phyloP scores from a whole-genome alignment of 2,329 filamentous ascomycete species.

The Penicillium sp. region DNA sequence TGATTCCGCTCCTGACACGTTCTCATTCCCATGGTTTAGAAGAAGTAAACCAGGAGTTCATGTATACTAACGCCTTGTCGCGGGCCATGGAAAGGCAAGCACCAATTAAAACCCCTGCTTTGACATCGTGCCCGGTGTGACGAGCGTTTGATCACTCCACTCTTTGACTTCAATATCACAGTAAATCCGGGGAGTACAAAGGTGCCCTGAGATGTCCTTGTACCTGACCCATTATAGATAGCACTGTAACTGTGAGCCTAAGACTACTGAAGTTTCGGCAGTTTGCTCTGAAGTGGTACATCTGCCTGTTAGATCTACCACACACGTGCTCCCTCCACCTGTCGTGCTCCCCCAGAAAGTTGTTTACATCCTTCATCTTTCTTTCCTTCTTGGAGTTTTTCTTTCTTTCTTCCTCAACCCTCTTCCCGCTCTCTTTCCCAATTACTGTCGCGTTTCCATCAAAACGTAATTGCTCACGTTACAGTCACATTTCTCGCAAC shows the following conservation, averaged over 20 bases:
- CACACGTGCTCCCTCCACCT: not conserved
- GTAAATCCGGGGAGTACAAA: not conserved
- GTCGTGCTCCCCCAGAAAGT: not conserved
- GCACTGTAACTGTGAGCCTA: not conserved
- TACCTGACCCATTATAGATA: not conserved
- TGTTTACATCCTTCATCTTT: not conserved
- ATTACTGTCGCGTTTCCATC: too few relatives aligned
- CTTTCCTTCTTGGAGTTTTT: not conserved
- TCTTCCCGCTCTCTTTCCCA: not conserved
- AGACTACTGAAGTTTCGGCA: not conserved
- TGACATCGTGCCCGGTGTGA: slow-evolving; percentile 1
- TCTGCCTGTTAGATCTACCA: not conserved
- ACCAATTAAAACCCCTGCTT: not conserved
- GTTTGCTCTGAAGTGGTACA: not conserved
- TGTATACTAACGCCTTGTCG: too few relatives aligned
- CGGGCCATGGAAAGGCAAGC: too few relatives aligned
- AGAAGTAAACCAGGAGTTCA: too few relatives aligned
- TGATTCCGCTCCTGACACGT: not conserved
- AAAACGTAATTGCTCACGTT: not conserved
- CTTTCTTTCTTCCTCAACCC: not conserved
- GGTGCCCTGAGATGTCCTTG: not conserved
- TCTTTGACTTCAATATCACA: not conserved
- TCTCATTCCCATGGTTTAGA: not conserved
- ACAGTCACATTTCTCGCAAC: not conserved
- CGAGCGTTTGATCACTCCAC: not conserved